Evolutionary conservation across 2,329 filamentous ascomycete genomes (phyloP).

Genomic region (Mycosphaerella arachidis): DNA sequence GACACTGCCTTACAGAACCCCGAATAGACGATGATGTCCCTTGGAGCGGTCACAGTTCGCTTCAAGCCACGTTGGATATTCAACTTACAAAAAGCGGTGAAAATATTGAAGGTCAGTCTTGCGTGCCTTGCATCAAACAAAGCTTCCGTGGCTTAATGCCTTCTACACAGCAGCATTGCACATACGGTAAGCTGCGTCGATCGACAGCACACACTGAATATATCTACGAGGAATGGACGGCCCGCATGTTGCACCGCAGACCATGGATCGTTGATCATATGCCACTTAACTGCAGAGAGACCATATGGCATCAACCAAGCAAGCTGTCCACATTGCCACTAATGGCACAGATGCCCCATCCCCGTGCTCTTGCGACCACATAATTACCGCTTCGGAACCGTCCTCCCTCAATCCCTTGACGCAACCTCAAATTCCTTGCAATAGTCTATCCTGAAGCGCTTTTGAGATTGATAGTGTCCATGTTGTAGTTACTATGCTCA

Average conservation of each 20-base stretch:
- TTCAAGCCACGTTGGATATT: no score
- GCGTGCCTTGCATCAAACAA: not conserved
- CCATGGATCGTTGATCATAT: not conserved
- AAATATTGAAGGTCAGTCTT: not conserved
- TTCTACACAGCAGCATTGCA: not conserved
- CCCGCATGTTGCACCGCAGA: not conserved
- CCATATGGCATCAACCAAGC: not conserved
- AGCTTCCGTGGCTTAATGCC: not conserved
- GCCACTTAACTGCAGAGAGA: not conserved
- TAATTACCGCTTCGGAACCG: constrained; percentile 18
- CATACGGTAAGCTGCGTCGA: not conserved
- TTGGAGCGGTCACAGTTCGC: no score
- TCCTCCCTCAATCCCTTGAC: constrained; percentile 16
- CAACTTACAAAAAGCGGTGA: not conserved
- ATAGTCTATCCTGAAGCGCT: no score
- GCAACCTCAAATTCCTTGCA: constrained; percentile 14
- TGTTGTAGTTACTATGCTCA: no score
- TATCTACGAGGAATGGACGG: not conserved
- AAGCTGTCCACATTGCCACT: not conserved
- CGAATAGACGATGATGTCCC: no score
- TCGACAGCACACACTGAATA: not conserved
- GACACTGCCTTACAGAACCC: no score
- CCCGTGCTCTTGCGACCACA: constrained; percentile 7
- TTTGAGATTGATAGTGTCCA: no score
- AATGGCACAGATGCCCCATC: not conserved